These are phyloP conservation scores for Thoreauomyces humboldtii DNA, from an alignment of 192 early-diverging fungal genomes.

Conservation along the genomic window DNA sequence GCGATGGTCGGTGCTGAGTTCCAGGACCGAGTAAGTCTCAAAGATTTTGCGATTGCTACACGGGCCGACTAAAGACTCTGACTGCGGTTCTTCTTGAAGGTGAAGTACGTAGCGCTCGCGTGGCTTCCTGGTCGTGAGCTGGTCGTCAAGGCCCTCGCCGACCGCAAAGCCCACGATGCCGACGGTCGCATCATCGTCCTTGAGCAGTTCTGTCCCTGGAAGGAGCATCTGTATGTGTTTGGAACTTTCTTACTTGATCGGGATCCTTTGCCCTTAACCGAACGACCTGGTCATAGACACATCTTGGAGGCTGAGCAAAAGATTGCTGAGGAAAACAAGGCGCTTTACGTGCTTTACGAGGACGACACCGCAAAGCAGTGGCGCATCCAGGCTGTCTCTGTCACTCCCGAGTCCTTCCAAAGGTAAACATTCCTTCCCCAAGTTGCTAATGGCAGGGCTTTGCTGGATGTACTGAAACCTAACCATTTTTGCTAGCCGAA, in stretches of 20 bases:
- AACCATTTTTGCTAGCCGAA: too few relatives aligned
- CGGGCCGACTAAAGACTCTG: background rate
- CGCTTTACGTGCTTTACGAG: conserved; percentile 76
- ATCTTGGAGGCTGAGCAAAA: conserved; percentile 38
- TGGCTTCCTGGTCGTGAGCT: conserved; percentile 90
- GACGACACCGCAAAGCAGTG: conserved; percentile 64
- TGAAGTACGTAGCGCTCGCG: conserved; percentile 60
- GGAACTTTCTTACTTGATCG: conserved; percentile 25
- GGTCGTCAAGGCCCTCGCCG: conserved; percentile 70
- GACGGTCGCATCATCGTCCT: conserved; percentile 81
- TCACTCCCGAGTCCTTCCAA: conserved; percentile 41
- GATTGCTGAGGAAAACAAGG: conserved; percentile 26
- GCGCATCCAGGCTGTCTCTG: conserved; percentile 71
- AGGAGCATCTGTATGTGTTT: conserved; percentile 75
- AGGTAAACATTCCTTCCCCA: conserved; percentile 26
- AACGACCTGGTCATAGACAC: conserved; percentile 1
- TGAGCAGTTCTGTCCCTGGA: conserved; percentile 88
- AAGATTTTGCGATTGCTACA: too few relatives aligned
- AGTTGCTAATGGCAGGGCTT: background rate
- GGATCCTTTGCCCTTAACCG: conserved; percentile 34
- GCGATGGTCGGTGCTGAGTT: conserved; percentile 80
- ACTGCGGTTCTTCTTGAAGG: conserved; percentile 2
- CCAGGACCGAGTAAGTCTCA: conserved; percentile 53
- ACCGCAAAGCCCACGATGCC: conserved; percentile 54
- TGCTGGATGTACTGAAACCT: conserved; percentile 51